Base-by-base conservation (phyloP, 2,329 filamentous ascomycete genomes). In the Camillea tinctor region DNA sequence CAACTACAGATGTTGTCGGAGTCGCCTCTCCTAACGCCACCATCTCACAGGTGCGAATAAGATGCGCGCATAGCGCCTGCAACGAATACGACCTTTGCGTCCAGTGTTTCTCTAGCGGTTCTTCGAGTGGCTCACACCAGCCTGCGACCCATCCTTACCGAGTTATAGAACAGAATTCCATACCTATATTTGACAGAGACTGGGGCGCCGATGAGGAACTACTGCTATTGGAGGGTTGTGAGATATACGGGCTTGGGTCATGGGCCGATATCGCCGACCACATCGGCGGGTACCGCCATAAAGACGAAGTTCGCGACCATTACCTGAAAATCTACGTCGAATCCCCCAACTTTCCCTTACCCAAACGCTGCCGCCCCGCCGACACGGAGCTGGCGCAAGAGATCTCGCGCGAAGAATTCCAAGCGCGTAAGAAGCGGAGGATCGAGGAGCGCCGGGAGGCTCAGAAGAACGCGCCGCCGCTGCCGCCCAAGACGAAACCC, bases 201-300 rank as follows among this genome's bases (percentile, higher is more conserved):
- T 99, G 95, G 95, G 95, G 95, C 56, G 95, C 95, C 22, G 95
- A 99, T 73, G 95, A 99, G 74, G 95, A 99, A 75, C 78, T 98
- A n/a, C 79, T 98, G 4, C 79, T 99, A 56, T 78, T 99, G 0
- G 95, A 99, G 77, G 95, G 95, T 21, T 93, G 92, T 11, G 95
- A 99, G 76, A 96, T 92, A 60, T 99, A 99, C 73, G 95, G 95
- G 0, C 80, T 99, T 54, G 95, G 95, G 2, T 98, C 94, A 21
- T 99, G 95, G 94, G 92, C 93, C 48, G 95, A 99, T 71, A 96
- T 99, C 64, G 93, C 95, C 44, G 94, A 99, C 75, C 95, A 99
- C 74, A 98, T 99, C 69, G 95, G 95, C 55, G 95, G 95, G 11
- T 98, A 93, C 72, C 87, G 95, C 59, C 88, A 89, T 66, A 98